These are phyloP conservation scores for Pseudopithomyces maydicus DNA, from an alignment of 2,329 filamentous ascomycete species.

Conservation along the genomic window DNA sequence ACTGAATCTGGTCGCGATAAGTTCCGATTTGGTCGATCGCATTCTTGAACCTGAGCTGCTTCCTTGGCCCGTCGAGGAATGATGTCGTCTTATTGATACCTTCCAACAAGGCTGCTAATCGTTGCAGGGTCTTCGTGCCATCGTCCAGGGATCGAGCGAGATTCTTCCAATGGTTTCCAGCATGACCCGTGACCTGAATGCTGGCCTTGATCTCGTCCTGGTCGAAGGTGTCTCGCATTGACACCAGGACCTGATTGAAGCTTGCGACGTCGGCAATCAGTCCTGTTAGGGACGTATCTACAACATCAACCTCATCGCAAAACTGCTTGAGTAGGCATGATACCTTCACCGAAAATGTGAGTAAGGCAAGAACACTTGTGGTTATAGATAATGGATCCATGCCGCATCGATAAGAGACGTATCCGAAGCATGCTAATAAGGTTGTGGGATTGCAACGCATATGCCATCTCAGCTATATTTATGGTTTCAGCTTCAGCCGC, in stretches of 20 bases:
- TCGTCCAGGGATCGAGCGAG: constrained; percentile 27
- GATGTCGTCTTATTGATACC: constrained; percentile 22
- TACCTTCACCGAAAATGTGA: constrained; percentile 23
- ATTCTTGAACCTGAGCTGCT: constrained; percentile 23
- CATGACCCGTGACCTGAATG: constrained; percentile 23
- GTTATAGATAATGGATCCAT: constrained; percentile 28
- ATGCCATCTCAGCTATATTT: too few species aligned
- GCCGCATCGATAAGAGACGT: too few species aligned
- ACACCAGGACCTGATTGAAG: constrained; percentile 24
- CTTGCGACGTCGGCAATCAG: constrained; percentile 26
- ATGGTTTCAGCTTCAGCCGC: too few species aligned
- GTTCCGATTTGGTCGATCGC: constrained; percentile 21
- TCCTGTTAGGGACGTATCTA: constrained; percentile 25
- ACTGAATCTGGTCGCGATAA: constrained; percentile 26
- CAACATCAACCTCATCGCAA: constrained; percentile 22
- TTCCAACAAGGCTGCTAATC: constrained; percentile 19
- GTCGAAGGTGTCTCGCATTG: constrained; percentile 30
- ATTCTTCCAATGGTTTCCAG: constrained; percentile 29
- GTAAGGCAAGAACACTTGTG: constrained; percentile 20
- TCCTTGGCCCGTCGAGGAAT: constrained; percentile 23
- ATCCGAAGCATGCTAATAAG: too few species aligned
- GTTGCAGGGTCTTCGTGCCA: constrained; percentile 20
- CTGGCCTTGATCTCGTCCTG: constrained; percentile 21
- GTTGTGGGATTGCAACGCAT: too few species aligned
- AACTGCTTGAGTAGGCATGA: constrained; percentile 23